These are phyloP conservation scores for Sclerotinia glacialis DNA, from an alignment of 2,329 filamentous ascomycete species.

Conservation along the genomic window DNA sequence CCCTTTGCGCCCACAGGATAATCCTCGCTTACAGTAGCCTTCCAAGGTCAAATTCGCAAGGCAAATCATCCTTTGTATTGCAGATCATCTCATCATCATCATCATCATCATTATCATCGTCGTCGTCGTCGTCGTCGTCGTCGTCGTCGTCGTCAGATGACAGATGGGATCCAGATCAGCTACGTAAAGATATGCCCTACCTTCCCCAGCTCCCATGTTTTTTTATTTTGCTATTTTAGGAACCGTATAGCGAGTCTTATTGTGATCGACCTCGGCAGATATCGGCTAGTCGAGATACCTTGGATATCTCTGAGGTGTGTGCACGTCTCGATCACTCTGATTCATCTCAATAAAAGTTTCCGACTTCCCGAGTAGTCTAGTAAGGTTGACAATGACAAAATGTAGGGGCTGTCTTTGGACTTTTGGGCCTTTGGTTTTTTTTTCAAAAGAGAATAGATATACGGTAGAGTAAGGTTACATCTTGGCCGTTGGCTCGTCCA, in stretches of 20 bases:
- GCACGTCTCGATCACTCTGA: conserved; percentile 12
- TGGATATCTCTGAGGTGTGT: conserved; percentile 10
- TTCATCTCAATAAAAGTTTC: conserved; percentile 1
- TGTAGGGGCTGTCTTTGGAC: neutral
- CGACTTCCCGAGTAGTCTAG: neutral
- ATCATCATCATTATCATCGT: neutral
- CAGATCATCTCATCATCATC: conserved; percentile 14
- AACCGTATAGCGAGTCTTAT: neutral
- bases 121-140: too few relatives aligned
- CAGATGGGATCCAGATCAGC: neutral
- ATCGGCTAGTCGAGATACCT: neutral
- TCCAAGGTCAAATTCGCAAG: neutral
- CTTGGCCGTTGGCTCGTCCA: neutral
- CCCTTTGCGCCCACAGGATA: conserved; percentile 11
- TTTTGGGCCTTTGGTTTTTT: neutral
- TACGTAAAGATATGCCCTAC: conserved; percentile 9
- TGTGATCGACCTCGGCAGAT: conserved; percentile 16
- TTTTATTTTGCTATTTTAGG: neutral
- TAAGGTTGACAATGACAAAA: conserved; percentile 7
- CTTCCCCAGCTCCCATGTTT: neutral
- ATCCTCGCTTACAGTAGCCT: neutral
- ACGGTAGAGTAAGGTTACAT: neutral
- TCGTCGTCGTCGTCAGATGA: too few relatives aligned
- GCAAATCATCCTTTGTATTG: neutral
- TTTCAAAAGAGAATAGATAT: neutral